Base-by-base conservation (phyloP, 768 basidiomycete genomes). In the Tylopilus intermedius region DNA sequence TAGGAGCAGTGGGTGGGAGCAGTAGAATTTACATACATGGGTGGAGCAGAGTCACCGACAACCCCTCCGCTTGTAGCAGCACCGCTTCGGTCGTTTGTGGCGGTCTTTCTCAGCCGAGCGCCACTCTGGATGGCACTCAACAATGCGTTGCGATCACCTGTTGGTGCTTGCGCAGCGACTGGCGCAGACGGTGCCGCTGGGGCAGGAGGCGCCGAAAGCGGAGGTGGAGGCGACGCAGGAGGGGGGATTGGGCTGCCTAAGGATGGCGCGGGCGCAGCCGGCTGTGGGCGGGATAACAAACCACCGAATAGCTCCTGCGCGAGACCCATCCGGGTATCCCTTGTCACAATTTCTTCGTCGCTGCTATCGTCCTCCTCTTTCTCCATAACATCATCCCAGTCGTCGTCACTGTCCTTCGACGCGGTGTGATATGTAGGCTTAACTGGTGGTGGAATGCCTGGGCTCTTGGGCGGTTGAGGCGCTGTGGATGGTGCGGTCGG, bases 381-480 rank as follows among this genome's bases (percentile, higher is more conserved):
- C 67, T 94, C 91, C 62, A 81, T 74, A 46, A 90, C 74, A n/a
- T 84, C 82, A 50, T 86, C 91, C 91, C 92, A 94, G 47, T 92
- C 90, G 15, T 89, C 88, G 2, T 88, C 86, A 30, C 74, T 72
- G 32, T 74, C 24, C 24, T 24, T 24, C 24, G 24, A 4, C 4
- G 24, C 24, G 24, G 24, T 24, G 24, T 24, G 24, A 24, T 24
- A 24, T 24, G 24, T 24, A 4, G 24, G 24, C 4, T 24, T 24
- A 24, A 24, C 24, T 24, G 24, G 24, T 24, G 24, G 24, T 24
- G 24, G 24, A 24, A 24, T 24, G 4, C 24, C 24, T 24, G 24
- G 24, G 24, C 24, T 24, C 24, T 24, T 24, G 4, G 24, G 24
- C 24, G 24, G 24, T 24, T 24, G 24, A n/a, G n/a, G n/a, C n/a